Conservation (phyloP, 805 yeast species). For the Starmerella roubikii region DNA sequence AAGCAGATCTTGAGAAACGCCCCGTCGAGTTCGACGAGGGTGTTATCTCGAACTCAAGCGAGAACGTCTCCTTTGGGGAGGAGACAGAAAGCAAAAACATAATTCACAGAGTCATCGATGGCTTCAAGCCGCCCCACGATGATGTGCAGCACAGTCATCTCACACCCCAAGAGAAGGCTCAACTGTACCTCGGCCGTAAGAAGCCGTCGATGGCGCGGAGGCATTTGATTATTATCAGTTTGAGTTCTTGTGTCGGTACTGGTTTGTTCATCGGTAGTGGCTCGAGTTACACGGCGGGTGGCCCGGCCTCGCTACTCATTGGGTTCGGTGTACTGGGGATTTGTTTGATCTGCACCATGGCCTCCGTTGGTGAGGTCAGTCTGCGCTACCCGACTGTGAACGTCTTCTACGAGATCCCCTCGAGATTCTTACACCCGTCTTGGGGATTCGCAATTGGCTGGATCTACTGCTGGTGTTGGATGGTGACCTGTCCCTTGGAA, state of each 20-base stretch:
- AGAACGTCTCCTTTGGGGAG: not conserved
- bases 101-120: conserved; percentile 8
- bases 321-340: conserved; percentile 49
- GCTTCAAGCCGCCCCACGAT: conserved; percentile 26
- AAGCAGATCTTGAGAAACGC: not conserved
- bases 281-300: conserved; percentile 39
- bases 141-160: conserved; percentile 10
- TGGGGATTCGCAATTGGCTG: conserved; percentile 57
- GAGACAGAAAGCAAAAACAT: conserved; percentile 1
- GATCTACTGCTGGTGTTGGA: conserved; percentile 49
- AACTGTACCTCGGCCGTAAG: conserved; percentile 26
- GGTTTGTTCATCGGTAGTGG: conserved; percentile 61
- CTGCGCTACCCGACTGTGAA: conserved; percentile 43
- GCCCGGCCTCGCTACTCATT: conserved; percentile 49
- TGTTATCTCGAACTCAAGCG: conserved; percentile 4
- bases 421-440: conserved; percentile 46
- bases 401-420: conserved; percentile 41
- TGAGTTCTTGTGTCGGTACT: conserved; percentile 73
- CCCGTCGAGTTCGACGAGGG: conserved; percentile 4
- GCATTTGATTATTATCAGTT: conserved; percentile 59
- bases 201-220: conserved; percentile 31
- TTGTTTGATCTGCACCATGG: conserved; percentile 46
- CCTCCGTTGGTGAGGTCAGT: conserved; percentile 54
- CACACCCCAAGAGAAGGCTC: conserved; percentile 18
- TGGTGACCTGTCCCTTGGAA: conserved; percentile 48